Conservation (phyloP, 2,329 filamentous ascomycete genomes). For the Beauveria pseudobassiana region DNA sequence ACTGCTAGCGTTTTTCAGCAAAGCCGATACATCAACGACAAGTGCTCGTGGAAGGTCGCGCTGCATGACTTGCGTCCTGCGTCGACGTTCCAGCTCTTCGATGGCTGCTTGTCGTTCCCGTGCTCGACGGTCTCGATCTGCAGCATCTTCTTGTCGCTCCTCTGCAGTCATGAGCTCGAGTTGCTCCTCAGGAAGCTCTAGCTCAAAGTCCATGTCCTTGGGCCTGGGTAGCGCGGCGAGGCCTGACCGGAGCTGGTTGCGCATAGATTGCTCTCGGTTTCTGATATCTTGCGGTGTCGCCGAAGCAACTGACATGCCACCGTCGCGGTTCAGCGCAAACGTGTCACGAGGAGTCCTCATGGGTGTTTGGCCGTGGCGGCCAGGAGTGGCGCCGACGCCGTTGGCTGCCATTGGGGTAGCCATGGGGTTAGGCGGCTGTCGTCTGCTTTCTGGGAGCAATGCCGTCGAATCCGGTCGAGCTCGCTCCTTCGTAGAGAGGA, state of each 20-base stretch:
- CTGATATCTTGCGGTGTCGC: slow-evolving; percentile 73
- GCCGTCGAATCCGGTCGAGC: slow-evolving; percentile 82
- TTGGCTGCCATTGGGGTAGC: slow-evolving; percentile 73
- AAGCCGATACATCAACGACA: slow-evolving; percentile 59
- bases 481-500: slow-evolving; percentile 70
- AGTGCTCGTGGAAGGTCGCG: slow-evolving; percentile 70
- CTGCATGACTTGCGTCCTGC: slow-evolving; percentile 89
- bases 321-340: slow-evolving; percentile 72
- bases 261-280: slow-evolving; percentile 60
- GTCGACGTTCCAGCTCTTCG: slow-evolving; percentile 70
- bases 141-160: slow-evolving; percentile 51
- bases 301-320: slow-evolving; percentile 58
- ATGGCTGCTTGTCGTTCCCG: slow-evolving; percentile 62
- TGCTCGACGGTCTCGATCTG: slow-evolving; percentile 73
- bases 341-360: slow-evolving; percentile 83
- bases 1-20: slow-evolving; percentile 56
- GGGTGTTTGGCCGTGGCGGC: slow-evolving; percentile 69
- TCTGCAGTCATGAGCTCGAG: slow-evolving; percentile 46
- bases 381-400: slow-evolving; percentile 61
- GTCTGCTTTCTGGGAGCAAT: slow-evolving; percentile 72
- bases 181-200: slow-evolving; percentile 81
- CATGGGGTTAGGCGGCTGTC: slow-evolving; percentile 82
- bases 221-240: slow-evolving; percentile 84
- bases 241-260: slow-evolving; percentile 60
- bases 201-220: slow-evolving; percentile 89